Percentiles rank a stretch among this genome's conserved stretches.
These are phyloP conservation scores for Exobasidium rhododendri DNA, from an alignment of 1,284 basidiomycete genomes.

Conservation along the genomic window DNA sequence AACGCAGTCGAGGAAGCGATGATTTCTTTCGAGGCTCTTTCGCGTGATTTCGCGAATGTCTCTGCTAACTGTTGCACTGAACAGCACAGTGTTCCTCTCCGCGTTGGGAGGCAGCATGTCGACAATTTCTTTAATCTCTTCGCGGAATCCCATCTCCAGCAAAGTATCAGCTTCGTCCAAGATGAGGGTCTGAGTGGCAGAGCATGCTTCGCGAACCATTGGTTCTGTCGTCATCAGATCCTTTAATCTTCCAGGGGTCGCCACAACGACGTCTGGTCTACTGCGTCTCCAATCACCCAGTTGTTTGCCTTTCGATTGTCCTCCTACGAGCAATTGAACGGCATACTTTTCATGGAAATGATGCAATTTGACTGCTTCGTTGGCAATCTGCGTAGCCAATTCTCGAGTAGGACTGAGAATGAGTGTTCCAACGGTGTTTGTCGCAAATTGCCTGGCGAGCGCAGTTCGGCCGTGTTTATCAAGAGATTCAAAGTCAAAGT, in stretches of 20 bases:
- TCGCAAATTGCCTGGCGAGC: conserved; percentile 30
- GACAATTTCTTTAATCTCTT: conserved; percentile 77
- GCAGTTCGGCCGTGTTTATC: conserved; percentile 26
- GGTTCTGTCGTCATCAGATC: conserved; percentile 65
- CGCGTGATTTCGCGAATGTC: conserved; percentile 59
- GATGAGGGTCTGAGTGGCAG: conserved; percentile 67
- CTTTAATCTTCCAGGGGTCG: conserved; percentile 83
- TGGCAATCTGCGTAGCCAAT: conserved; percentile 87
- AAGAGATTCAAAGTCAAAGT: conserved; percentile 32
- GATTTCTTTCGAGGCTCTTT: conserved; percentile 63
- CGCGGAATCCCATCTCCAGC: conserved; percentile 91
- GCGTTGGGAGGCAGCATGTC: conserved; percentile 66
- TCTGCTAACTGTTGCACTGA: conserved; percentile 74
- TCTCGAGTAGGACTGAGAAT: conserved; percentile 93
- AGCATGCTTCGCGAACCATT: conserved; percentile 37
- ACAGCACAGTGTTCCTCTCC: conserved; percentile 83
- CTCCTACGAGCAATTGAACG: conserved; percentile 78
- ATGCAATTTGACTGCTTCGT: conserved; percentile 69
- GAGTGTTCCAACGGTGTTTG: conserved; percentile 66
- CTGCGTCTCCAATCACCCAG: conserved; percentile 66
- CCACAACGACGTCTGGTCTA: conserved; percentile 80
- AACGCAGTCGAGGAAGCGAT: conserved; percentile 64
- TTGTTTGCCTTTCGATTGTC: conserved; percentile 67
- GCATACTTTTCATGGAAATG: conserved; percentile 60
- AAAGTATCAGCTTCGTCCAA: conserved; percentile 94